A percentile compares a stretch with the other conserved stretches of the same genome.
Evolutionary conservation across 768 basidiomycete species (phyloP).

Genomic region (Hortiboletus flavorubellus): DNA sequence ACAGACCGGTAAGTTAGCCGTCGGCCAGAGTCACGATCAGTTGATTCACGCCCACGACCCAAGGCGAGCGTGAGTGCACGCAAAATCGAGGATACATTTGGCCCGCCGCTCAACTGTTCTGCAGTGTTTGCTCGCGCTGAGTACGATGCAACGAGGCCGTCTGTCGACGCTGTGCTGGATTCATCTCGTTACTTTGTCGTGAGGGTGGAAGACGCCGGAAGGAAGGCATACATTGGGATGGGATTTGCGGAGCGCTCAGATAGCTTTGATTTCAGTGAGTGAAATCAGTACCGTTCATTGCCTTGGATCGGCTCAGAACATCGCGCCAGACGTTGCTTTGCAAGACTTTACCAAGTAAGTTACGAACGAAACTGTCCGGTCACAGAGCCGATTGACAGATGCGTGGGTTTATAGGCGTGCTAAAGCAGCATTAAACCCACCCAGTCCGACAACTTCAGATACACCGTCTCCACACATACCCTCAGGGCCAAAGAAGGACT

Average conservation of each 20-base stretch:
- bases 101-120: slow-evolving; percentile 1
- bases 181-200: slow-evolving; percentile 95
- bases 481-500: slow-evolving; percentile 85
- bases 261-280: slow-evolving; percentile 89
- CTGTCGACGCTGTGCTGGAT: slow-evolving; percentile 93
- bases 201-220: slow-evolving; percentile 82
- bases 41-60: neutral
- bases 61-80: slow-evolving; percentile 63
- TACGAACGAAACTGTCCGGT: neutral
- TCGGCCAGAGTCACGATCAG: neutral
- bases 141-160: slow-evolving; percentile 75
- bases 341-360: slow-evolving; percentile 82
- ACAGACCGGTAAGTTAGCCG: slow-evolving; percentile 57
- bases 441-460: slow-evolving; percentile 36
- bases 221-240: slow-evolving; percentile 91
- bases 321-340: slow-evolving; percentile 65
- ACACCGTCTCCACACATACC: slow-evolving; percentile 66
- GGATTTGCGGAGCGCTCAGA: slow-evolving; percentile 87
- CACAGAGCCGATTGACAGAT: neutral
- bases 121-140: slow-evolving; percentile 84
- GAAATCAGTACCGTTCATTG: neutral
- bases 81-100: slow-evolving; percentile 8
- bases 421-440: slow-evolving; percentile 59
- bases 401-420: slow-evolving; percentile 44
- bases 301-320: slow-evolving; percentile 4